Percentiles rank a stretch among this genome's conserved stretches.
Conservation (phyloP, 2,329 filamentous ascomycete genomes). For the Coniella lustricola region DNA sequence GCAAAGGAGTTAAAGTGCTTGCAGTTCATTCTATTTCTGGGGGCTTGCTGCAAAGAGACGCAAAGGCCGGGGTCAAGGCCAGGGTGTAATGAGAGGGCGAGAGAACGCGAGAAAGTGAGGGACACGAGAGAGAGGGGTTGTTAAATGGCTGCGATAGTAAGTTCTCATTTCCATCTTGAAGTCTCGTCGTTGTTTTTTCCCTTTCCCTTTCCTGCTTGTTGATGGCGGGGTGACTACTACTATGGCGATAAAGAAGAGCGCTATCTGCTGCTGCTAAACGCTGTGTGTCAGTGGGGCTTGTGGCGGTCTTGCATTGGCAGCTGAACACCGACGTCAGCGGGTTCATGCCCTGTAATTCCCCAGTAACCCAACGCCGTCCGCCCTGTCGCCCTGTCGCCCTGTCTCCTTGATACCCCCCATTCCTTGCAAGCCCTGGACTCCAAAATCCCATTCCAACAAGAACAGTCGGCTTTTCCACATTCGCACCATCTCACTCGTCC, state of each 20-base stretch:
- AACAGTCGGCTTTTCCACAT: no score
- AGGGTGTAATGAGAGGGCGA: background rate
- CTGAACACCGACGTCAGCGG: background rate
- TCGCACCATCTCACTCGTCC: no score
- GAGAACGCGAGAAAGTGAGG: no score
- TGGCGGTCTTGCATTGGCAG: background rate
- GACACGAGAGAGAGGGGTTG: background rate
- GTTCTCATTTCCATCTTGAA: background rate
- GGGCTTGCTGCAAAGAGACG: no score
- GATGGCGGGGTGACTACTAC: no score
- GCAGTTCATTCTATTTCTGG: background rate
- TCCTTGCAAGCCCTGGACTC: no score
- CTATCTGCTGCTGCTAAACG: background rate
- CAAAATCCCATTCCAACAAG: no score
- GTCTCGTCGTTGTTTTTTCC: background rate
- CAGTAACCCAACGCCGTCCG: no score
- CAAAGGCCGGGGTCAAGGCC: no score
- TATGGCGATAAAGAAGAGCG: no score
- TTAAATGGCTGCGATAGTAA: constrained; percentile 16
- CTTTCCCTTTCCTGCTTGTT: background rate
- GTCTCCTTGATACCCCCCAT: background rate
- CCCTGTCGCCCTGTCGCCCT: background rate
- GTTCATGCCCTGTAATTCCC: no score
- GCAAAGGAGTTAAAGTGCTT: background rate
- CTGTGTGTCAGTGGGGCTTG: background rate